Evolutionary conservation across 805 yeast genomes (phyloP), one percentile per base, ranked within the genome.

Genomic region (Saccharomycopsis sp.): DNA sequence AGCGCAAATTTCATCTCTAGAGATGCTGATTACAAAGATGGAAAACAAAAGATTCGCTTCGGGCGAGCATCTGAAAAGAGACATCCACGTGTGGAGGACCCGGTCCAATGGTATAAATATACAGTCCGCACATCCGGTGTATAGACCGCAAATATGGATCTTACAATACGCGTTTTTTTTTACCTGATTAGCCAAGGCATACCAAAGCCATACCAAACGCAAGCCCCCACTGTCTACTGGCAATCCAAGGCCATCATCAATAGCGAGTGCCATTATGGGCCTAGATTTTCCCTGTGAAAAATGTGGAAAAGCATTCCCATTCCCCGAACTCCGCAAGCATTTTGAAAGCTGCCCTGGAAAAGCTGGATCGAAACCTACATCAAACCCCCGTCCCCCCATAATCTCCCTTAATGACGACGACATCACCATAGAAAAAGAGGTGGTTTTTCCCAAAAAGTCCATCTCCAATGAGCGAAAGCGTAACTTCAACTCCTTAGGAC

Each of bases 261-360:
- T n/a, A n/a, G n/a, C n/a, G n/a, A n/a, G n/a, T n/a, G 12, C 12
- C 37, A 29, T 7, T 29, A 44, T 44, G 48, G 21, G 18, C 5
- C 16, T 57, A 5, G 53, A 52, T 2, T 59, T 59, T 40, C 62
- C 62, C 14, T 59, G 62, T 50, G 62, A 59, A 48, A 20, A 29
- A n/a, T 59, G 62, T 23, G 50, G 53, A 14, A 40, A 59, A 21
- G 50, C 24, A 15, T 56, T 56, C 16, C 46, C 56, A 4, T 59
- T 55, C 20, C n/a, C 24, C 8, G 51, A 56, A 12, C 47, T 59
- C 12, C 41, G 50, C 12, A 23, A 40, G 21, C 62, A 59, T 51
- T 9, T 12, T 16, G 21, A 16, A 44, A 18, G 7, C 8, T 44
- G 48, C 53, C 59, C 21, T 41, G 37, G 21, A 34, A 5, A 8